phyloP scores from a whole-genome alignment of 2,329 filamentous ascomycete species.

The Trichophyton mentagrophytes region DNA sequence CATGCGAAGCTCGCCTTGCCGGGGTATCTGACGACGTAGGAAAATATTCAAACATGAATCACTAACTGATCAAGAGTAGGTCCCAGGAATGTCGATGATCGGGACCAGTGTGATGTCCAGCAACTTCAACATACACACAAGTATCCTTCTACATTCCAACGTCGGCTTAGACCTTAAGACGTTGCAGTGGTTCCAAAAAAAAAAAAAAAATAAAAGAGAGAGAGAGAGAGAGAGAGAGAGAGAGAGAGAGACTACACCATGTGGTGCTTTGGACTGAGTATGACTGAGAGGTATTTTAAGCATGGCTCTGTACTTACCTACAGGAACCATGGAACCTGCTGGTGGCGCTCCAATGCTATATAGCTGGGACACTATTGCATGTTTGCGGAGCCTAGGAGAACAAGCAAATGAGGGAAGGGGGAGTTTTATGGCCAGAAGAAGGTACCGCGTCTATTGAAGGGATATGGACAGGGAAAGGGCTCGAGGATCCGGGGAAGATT shows the following conservation, averaged over 20 bases:
- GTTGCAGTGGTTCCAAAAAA: no score
- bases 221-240: no score
- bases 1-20: no score
- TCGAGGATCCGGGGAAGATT: constrained; percentile 12
- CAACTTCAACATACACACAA: constrained; percentile 11
- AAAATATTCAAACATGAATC: no score
- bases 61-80: no score
- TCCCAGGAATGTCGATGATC: background rate
- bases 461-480: constrained; percentile 9
- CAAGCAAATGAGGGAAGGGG: constrained; percentile 13
- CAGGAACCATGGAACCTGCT: background rate
- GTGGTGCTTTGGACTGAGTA: no score
- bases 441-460: constrained; percentile 10
- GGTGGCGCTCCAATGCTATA: constrained; percentile 14
- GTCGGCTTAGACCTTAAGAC: no score
- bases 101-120: constrained; percentile 9
- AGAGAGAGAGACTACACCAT: no score
- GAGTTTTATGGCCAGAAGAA: constrained; percentile 6
- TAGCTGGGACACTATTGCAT: constrained; percentile 12
- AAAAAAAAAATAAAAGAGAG: no score
- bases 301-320: background rate
- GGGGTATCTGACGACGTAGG: no score
- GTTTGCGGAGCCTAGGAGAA: constrained; percentile 14
- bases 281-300: background rate
- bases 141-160: constrained; percentile 6